These are phyloP conservation scores for Periconia digitata DNA, from an alignment of 2,329 filamentous ascomycete species.

Conservation along the genomic window DNA sequence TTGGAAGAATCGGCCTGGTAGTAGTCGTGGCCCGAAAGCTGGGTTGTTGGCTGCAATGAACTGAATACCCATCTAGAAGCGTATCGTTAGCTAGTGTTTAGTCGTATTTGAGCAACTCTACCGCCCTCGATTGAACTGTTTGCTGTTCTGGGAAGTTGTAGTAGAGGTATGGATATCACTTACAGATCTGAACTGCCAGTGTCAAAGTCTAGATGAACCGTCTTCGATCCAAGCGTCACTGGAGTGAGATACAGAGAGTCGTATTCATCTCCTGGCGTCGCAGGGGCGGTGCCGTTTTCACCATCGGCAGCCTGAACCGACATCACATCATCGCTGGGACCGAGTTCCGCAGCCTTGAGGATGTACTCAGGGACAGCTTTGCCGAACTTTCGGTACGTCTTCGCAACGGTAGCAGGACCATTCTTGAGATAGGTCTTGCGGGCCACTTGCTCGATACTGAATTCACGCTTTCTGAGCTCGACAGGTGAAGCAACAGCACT, in stretches of 20 bases:
- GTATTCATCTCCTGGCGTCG: slow-evolving; percentile 44
- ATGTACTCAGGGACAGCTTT: slow-evolving; percentile 31
- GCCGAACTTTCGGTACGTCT: slow-evolving; percentile 45
- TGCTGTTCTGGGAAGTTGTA: not conserved
- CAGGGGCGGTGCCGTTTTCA: slow-evolving; percentile 40
- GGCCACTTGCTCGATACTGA: slow-evolving; percentile 35
- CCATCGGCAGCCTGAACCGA: slow-evolving; percentile 10
- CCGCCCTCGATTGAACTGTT: no score
- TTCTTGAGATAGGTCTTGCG: slow-evolving; percentile 37
- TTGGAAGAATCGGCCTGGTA: slow-evolving; percentile 57
- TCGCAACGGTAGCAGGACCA: slow-evolving; percentile 41
- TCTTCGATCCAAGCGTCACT: slow-evolving; percentile 65
- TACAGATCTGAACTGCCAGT: slow-evolving; percentile 70
- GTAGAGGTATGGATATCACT: slow-evolving; percentile 34
- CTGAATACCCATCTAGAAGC: slow-evolving; percentile 66
- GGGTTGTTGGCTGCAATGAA: slow-evolving; percentile 52
- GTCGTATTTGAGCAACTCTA: no score
- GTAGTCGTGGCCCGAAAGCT: slow-evolving; percentile 57
- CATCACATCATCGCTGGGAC: slow-evolving; percentile 18
- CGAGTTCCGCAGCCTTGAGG: slow-evolving; percentile 35
- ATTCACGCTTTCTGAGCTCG: slow-evolving; percentile 30
- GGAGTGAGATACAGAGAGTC: slow-evolving; percentile 45
- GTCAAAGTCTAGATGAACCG: slow-evolving; percentile 68
- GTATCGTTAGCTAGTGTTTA: slow-evolving; percentile 14
- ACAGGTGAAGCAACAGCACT: slow-evolving; percentile 32